These are phyloP conservation scores for Metarhizium brunneum DNA, from an alignment of 2,329 filamentous ascomycete genomes.

Conservation along the genomic window DNA sequence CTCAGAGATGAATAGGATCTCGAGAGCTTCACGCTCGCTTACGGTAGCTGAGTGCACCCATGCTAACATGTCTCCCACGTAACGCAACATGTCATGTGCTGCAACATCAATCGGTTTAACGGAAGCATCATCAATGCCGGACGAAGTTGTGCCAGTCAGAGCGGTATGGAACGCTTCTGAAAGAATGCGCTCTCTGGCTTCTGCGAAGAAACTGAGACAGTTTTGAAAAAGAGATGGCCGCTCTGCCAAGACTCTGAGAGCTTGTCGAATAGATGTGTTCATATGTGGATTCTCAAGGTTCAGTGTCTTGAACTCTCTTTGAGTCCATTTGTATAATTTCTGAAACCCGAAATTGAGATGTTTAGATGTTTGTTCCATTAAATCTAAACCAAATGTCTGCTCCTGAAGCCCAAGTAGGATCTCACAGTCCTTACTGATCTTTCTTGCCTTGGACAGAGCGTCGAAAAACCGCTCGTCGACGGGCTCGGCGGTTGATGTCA, in stretches of 20 bases:
- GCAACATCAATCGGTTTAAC: constrained; percentile 89
- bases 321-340: constrained; percentile 92
- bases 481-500: constrained; percentile 72
- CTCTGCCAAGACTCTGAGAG: constrained; percentile 80
- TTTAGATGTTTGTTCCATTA: constrained; percentile 85
- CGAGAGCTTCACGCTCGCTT: constrained; percentile 84
- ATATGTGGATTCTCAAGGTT: constrained; percentile 94
- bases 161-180: constrained; percentile 86
- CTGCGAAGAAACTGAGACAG: constrained; percentile 87
- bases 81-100: constrained; percentile 84
- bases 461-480: constrained; percentile 81
- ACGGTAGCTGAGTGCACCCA: constrained; percentile 94
- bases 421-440: constrained; percentile 81
- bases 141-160: constrained; percentile 61
- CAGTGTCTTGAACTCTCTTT: constrained; percentile 82
- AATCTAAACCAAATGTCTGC: constrained; percentile 76
- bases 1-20: constrained; percentile 83
- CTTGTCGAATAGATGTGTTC: constrained; percentile 71
- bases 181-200: constrained; percentile 76
- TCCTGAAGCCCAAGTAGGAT: constrained; percentile 83
- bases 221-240: constrained; percentile 84
- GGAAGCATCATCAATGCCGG: constrained; percentile 47
- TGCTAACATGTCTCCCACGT: constrained; percentile 93
- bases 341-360: constrained; percentile 85
- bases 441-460: constrained; percentile 69